These are phyloP conservation scores for Strigomonas galati DNA, from an alignment of 208 protist genomes.

Conservation along the genomic window DNA sequence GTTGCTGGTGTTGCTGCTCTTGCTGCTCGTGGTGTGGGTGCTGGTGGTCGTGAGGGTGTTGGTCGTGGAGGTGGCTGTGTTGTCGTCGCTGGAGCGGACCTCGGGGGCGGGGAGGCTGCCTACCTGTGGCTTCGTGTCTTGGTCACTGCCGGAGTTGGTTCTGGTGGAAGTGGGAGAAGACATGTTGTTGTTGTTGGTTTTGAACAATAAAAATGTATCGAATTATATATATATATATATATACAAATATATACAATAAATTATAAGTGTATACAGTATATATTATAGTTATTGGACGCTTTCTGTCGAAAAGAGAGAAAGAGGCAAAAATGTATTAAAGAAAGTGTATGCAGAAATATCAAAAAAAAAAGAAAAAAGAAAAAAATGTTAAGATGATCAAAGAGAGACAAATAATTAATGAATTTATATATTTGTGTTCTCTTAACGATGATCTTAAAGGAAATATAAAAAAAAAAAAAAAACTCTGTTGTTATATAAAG, in stretches of 20 bases:
- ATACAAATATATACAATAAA: conserved; percentile 15
- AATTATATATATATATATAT: conserved; percentile 10
- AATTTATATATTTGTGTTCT: not conserved
- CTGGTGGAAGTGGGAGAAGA: not conserved
- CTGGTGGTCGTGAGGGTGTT: too few species aligned
- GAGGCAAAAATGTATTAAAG: not conserved
- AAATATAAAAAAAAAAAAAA: conserved; percentile 5
- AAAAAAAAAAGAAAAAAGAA: conserved; percentile 9
- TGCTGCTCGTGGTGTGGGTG: too few species aligned
- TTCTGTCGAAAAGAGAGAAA: conserved; percentile 7
- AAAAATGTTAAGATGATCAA: not conserved
- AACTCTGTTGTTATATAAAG: conserved; percentile 5
- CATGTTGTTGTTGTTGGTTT: too few species aligned
- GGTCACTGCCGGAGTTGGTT: too few species aligned
- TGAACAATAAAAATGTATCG: not conserved
- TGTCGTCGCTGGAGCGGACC: too few species aligned
- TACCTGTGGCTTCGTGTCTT: too few species aligned
- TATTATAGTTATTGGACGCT: not conserved
- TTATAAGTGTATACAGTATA: not conserved
- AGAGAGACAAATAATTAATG: not conserved
- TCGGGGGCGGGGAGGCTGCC: too few species aligned
- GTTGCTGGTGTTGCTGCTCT: too few species aligned
- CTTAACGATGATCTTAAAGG: not conserved
- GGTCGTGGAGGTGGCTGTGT: too few species aligned
- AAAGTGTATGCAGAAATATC: not conserved